Evolutionary conservation across 2,329 filamentous ascomycete genomes (phyloP), one percentile per base, ranked within the genome.

Genomic region (Fusarium verrucosum): DNA sequence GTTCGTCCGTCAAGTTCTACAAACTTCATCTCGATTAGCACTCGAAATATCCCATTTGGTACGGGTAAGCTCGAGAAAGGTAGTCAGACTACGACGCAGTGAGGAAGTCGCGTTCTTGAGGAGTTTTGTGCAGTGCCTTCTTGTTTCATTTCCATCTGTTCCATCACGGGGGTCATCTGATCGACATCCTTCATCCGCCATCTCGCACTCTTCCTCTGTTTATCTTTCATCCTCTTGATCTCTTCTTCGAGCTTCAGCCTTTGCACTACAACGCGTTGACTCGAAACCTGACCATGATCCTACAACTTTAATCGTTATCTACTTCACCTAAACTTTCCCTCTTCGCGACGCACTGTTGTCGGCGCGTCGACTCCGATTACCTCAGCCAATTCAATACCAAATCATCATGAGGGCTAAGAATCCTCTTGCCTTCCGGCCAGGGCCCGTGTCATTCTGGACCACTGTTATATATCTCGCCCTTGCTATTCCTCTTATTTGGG

Each of bases 361-460:
- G 17, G 57, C 62, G 56, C 62, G 46, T 51, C 43, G 41, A 35
- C 42, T 38, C 33, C 16, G 37, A 37, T 58, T 57, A 52, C 40
- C 62, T 61, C 49, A 49, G 30, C 45, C 55, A 50, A 30, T 42
- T 35, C 61, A 50, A 30, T 51, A 25, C 25, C 41, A 59, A 33
- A 33, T 40, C 23, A 60, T 30, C 50, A 50, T 59, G 77, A 72
- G 63, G 66, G 53, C 59, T 55, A 62, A 67, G 43, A 88, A 88
- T 62, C 86, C 86, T 3, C 80, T 97, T 72, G 89, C 88, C 59
- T 99, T 98, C 78, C 87, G 87, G 61, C 91, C 92, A 25, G 83
- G 87, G 65, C 89, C 92, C 46, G 94, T 98, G 57, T 94, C 91
- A 32, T 83, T 97, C 74, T 89, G 94, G 81, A 89, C 88, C 37